phyloP scores from a whole-genome alignment of 2,329 filamentous ascomycete genomes.

The Talaromyces sp. region DNA sequence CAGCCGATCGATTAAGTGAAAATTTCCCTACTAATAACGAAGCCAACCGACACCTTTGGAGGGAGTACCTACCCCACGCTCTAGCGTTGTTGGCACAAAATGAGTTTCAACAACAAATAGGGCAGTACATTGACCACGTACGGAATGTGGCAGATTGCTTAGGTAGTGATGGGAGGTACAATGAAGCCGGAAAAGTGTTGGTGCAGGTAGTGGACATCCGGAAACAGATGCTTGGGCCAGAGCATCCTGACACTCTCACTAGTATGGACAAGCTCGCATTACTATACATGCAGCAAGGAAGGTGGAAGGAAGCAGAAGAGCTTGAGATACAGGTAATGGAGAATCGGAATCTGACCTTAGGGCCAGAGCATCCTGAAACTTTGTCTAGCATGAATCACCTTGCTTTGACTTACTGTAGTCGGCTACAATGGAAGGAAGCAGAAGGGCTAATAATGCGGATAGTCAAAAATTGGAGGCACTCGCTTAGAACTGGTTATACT shows the following conservation, averaged over 20 bases:
- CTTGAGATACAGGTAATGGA: background rate
- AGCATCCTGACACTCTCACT: background rate
- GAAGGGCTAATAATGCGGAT: background rate
- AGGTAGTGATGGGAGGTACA: slow-evolving; percentile 10
- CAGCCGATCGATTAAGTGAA: slow-evolving; percentile 26
- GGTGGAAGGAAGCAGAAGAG: slow-evolving; percentile 5
- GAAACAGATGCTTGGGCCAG: background rate
- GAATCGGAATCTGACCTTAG: background rate
- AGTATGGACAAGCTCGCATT: background rate
- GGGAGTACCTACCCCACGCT: slow-evolving; percentile 33
- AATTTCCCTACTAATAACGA: background rate
- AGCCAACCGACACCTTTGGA: slow-evolving; percentile 28
- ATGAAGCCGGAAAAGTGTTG: slow-evolving; percentile 8
- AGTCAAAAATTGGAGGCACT: background rate
- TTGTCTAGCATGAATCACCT: background rate
- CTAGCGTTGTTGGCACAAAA: slow-evolving; percentile 5
- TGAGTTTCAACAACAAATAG: background rate
- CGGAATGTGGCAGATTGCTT: background rate
- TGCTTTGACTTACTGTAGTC: background rate
- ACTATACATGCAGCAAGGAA: background rate
- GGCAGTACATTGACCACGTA: background rate
- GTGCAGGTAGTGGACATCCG: background rate
- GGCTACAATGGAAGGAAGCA: background rate
- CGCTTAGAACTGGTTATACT: background rate
- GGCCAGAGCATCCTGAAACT: slow-evolving; percentile 5